Evolutionary conservation across 2,329 filamentous ascomycete genomes (phyloP).

Genomic region (Coniochaeta prunicola): DNA sequence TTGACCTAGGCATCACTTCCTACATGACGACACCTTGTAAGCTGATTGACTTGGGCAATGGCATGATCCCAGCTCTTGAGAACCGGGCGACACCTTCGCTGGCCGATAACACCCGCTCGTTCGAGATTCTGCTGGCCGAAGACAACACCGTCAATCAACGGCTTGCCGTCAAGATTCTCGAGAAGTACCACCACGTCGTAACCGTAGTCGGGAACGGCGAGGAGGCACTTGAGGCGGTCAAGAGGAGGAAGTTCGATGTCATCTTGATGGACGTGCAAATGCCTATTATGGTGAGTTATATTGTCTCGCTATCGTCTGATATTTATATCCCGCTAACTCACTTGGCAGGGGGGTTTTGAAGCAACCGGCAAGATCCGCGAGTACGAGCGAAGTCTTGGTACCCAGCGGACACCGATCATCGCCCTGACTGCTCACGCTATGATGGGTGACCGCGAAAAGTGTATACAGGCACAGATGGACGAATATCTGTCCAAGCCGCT

Average conservation of each 20-base stretch:
- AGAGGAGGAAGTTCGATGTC: conserved; percentile 87
- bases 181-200: conserved; percentile 91
- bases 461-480: conserved; percentile 98
- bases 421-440: conserved; percentile 96
- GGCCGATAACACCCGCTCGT: conserved; percentile 89
- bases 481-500: conserved; percentile 96
- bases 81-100: conserved; percentile 86
- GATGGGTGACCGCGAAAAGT: conserved; percentile 97
- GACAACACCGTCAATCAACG: conserved; percentile 98
- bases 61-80: conserved; percentile 91
- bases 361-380: conserved; percentile 94
- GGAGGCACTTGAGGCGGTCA: conserved; percentile 87
- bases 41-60: conserved; percentile 89
- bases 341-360: conserved; percentile 77
- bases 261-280: conserved; percentile 99
- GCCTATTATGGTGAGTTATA: conserved; percentile 83
- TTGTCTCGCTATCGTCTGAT: too few relatives aligned
- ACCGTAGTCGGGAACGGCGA: conserved; percentile 92
- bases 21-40: conserved; percentile 98
- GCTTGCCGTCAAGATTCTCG: conserved; percentile 89
- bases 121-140: conserved; percentile 90
- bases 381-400: conserved; percentile 76
- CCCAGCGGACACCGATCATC: conserved; percentile 87
- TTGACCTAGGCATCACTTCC: conserved; percentile 94
- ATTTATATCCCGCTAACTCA: too few relatives aligned